Conservation (phyloP, 306 rosid species). For the Alnus glutinosa region DNA sequence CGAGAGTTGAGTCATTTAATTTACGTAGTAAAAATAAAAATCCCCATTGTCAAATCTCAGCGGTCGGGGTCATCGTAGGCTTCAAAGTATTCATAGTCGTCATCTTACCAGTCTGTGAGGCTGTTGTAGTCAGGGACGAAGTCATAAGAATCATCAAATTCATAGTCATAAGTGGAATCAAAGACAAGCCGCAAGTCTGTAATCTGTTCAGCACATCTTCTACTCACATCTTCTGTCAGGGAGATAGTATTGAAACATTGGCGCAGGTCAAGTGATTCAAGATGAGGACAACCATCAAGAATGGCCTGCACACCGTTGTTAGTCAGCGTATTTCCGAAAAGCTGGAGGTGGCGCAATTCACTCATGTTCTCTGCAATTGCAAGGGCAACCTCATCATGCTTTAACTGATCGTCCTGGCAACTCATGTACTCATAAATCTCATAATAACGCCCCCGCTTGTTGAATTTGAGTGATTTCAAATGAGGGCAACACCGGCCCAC, state of each 20-base stretch:
- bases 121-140: too few relatives aligned
- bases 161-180: slow-evolving; percentile 42
- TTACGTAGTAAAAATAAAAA: too few relatives aligned
- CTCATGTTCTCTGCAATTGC: slow-evolving; percentile 55
- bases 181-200: slow-evolving; percentile 43
- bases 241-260: slow-evolving; percentile 42
- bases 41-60: too few relatives aligned
- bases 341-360: slow-evolving; percentile 52
- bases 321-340: slow-evolving; percentile 54
- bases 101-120: too few relatives aligned
- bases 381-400: slow-evolving; percentile 43
- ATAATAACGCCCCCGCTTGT: neutral
- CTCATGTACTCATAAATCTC: too few relatives aligned
- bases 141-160: slow-evolving; percentile 1
- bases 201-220: slow-evolving; percentile 45
- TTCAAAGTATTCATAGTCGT: too few relatives aligned
- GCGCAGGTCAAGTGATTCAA: slow-evolving; percentile 70
- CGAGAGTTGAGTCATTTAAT: too few relatives aligned
- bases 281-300: slow-evolving; percentile 64
- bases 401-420: neutral
- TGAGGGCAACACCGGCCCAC: slow-evolving; percentile 55
- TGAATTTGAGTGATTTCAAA: slow-evolving; percentile 45
- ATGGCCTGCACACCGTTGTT: slow-evolving; percentile 55
- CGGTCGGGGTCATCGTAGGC: too few relatives aligned
- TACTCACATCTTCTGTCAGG: slow-evolving; percentile 38